Evolutionary conservation across 106 monocot species (phyloP).

Genomic region (Dioscorea dumetorum): DNA sequence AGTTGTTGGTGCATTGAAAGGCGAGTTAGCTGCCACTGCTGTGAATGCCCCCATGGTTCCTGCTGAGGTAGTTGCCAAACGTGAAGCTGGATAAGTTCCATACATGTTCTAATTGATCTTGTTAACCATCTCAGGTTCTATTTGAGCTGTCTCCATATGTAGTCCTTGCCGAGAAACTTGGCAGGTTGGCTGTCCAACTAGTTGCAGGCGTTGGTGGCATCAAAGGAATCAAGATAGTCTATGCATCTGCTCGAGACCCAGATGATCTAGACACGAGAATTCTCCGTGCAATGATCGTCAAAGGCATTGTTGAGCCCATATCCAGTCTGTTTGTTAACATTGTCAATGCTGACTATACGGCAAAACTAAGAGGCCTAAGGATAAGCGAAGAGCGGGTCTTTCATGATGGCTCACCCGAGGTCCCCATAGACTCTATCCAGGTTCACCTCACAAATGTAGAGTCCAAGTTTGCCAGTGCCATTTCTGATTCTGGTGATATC

Average conservation of each 20-base stretch:
- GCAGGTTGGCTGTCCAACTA: slow-evolving; percentile 69
- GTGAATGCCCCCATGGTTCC: slow-evolving; percentile 96
- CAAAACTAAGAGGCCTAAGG: slow-evolving; percentile 70
- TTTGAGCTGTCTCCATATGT: slow-evolving; percentile 78
- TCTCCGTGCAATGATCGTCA: slow-evolving; percentile 75
- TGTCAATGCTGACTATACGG: slow-evolving; percentile 77
- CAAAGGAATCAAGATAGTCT: slow-evolving; percentile 61
- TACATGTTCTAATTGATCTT: no score
- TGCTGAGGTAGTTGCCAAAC: slow-evolving; percentile 37
- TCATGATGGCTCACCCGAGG: slow-evolving; percentile 38
- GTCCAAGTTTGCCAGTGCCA: slow-evolving; percentile 65
- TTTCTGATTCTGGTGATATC: slow-evolving; percentile 59
- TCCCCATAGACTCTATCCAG: slow-evolving; percentile 69
- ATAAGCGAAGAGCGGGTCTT: slow-evolving; percentile 63
- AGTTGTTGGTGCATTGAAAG: slow-evolving; percentile 76
- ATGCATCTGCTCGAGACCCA: slow-evolving; percentile 58
- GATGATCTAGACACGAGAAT: slow-evolving; percentile 83
- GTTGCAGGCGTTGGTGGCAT: slow-evolving; percentile 69
- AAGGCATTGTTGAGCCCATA: slow-evolving; percentile 80
- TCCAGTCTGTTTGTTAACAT: slow-evolving; percentile 66
- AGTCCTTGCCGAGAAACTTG: slow-evolving; percentile 78
- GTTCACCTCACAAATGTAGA: slow-evolving; percentile 56
- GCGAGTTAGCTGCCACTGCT: slow-evolving; percentile 82
- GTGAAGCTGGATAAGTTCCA: no score
- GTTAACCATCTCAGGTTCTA: slow-evolving; percentile 37